Conservation (phyloP, 805 yeast species). For the Cyberlindnera saturnus region DNA sequence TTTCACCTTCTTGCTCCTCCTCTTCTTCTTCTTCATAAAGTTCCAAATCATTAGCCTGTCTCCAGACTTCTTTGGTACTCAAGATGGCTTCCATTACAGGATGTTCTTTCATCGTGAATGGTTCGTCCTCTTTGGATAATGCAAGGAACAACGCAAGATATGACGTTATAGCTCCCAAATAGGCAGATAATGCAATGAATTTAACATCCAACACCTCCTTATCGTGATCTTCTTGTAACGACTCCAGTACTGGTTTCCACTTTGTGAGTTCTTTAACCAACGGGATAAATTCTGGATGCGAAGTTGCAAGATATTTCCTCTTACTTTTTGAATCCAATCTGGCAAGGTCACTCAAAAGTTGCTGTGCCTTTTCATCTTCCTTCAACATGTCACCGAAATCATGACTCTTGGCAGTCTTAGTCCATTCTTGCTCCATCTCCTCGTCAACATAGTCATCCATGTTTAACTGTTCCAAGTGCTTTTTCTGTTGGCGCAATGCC, state of each 20-base stretch:
- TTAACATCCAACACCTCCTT: slow-evolving; percentile 43
- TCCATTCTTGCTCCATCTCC: slow-evolving; percentile 77
- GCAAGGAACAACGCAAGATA: slow-evolving; percentile 73
- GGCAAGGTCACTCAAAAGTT: slow-evolving; percentile 37
- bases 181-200: slow-evolving; percentile 66
- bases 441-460: slow-evolving; percentile 77
- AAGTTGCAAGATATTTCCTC: slow-evolving; percentile 45
- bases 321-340: slow-evolving; percentile 49
- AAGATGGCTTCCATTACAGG: slow-evolving; percentile 85
- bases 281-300: slow-evolving; percentile 83
- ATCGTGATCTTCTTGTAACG: slow-evolving; percentile 26
- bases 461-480: slow-evolving; percentile 67
- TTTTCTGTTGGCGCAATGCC: slow-evolving; percentile 80
- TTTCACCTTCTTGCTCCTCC: slow-evolving; percentile 12
- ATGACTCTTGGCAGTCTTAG: slow-evolving; percentile 46
- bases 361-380: slow-evolving; percentile 27
- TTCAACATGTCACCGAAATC: slow-evolving; percentile 29
- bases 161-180: slow-evolving; percentile 70
- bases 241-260: slow-evolving; percentile 37
- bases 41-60: slow-evolving; percentile 62
- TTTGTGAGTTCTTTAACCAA: slow-evolving; percentile 53
- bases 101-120: slow-evolving; percentile 72
- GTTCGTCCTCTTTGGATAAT: slow-evolving; percentile 46
- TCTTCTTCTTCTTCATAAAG: slow-evolving; percentile 17
- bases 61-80: slow-evolving; percentile 82